Evolutionary conservation across 306 rosid genomes (phyloP).

Genomic region (Arachis hypogaea): DNA sequence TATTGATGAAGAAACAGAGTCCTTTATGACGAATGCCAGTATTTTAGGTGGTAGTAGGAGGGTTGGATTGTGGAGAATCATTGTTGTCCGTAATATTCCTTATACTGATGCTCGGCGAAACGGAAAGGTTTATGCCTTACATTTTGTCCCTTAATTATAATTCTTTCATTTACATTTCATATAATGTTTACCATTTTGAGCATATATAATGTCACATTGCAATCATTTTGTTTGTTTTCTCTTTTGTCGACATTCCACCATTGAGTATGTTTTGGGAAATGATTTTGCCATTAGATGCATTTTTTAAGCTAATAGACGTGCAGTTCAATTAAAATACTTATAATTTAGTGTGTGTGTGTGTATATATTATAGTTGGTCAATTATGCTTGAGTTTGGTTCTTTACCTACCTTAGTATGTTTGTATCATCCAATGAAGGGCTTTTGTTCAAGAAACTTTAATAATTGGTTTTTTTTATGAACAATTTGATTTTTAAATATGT

Average conservation of each 20-base stretch:
- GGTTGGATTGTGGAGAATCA: slow-evolving; percentile 93
- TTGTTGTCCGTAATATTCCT: slow-evolving; percentile 78
- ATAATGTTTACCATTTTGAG: not conserved
- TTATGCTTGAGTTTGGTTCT: slow-evolving; percentile 25
- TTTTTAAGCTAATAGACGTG: not conserved
- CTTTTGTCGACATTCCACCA: slow-evolving; percentile 18
- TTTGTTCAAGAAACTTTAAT: slow-evolving; percentile 10
- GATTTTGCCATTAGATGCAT: not conserved
- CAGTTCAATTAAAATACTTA: not conserved
- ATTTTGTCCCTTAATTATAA: slow-evolving; percentile 5
- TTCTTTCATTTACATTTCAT: slow-evolving; percentile 7
- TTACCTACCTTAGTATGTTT: slow-evolving; percentile 7
- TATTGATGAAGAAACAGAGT: slow-evolving; percentile 89
- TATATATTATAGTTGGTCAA: slow-evolving; percentile 4
- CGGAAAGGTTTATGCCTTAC: slow-evolving; percentile 74
- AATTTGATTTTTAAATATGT: slow-evolving; percentile 3
- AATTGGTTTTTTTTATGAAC: not conserved
- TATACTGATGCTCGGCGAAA: slow-evolving; percentile 90
- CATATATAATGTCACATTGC: slow-evolving; percentile 1
- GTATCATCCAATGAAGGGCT: not conserved
- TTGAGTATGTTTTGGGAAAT: slow-evolving; percentile 20
- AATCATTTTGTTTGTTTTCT: slow-evolving; percentile 24
- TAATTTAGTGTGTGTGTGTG: not conserved
- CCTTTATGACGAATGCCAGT: slow-evolving; percentile 76
- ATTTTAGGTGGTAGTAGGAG: slow-evolving; percentile 65